phyloP scores from a whole-genome alignment of 129 eudicot genomes.

The Erigeron canadensis region DNA sequence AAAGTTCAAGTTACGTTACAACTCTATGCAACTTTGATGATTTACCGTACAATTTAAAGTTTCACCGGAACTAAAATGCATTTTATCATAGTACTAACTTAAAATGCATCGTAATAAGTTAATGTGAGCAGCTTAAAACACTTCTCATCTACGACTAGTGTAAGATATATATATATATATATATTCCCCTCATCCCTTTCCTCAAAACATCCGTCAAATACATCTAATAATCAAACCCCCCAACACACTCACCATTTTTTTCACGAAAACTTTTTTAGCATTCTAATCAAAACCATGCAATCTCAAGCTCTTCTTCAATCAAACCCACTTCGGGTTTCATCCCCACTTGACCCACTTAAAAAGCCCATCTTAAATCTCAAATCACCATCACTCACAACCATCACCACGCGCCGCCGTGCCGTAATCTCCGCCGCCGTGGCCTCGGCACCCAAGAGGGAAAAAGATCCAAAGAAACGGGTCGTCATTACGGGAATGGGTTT shows the following conservation, averaged over 20 bases:
- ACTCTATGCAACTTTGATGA: no score
- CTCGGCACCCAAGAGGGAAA: conserved; percentile 71
- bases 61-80: no score
- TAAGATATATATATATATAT: neutral
- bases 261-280: neutral
- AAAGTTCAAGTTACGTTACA: no score
- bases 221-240: conserved; percentile 9
- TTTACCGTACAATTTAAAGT: no score
- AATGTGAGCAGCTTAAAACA: conserved; percentile 10
- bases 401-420: conserved; percentile 34
- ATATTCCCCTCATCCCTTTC: neutral
- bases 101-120: no score
- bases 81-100: no score
- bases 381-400: conserved; percentile 25
- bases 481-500: conserved; percentile 96
- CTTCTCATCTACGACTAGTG: neutral
- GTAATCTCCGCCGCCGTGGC: conserved; percentile 42
- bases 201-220: conserved; percentile 29
- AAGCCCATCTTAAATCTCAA: conserved; percentile 24
- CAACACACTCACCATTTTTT: neutral
- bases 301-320: conserved; percentile 60
- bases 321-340: conserved; percentile 42
- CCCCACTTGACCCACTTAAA: conserved; percentile 52
- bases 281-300: conserved; percentile 53
- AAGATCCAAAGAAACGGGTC: conserved; percentile 88